Percentiles rank a stretch among this genome's conserved stretches.
These are phyloP conservation scores for Ceratobasidium sp. DNA, from an alignment of 1,284 basidiomycete species.

Conservation along the genomic window DNA sequence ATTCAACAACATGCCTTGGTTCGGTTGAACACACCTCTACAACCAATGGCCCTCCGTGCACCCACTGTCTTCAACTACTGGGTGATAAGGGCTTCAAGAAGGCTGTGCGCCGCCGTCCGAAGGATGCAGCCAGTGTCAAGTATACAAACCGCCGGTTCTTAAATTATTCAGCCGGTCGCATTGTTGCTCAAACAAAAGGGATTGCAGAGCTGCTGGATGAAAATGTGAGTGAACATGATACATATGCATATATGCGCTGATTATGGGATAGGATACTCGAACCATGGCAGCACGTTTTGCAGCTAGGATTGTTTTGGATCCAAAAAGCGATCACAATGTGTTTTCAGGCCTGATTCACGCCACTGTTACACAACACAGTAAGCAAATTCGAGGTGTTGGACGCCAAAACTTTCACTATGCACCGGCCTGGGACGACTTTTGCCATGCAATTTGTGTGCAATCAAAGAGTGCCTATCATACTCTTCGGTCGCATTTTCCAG, in stretches of 20 bases:
- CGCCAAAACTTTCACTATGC: background rate
- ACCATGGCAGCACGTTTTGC: background rate
- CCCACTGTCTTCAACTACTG: background rate
- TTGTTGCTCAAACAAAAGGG: background rate
- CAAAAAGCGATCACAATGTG: background rate
- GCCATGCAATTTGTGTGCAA: background rate
- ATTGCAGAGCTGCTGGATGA: background rate
- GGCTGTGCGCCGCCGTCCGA: background rate
- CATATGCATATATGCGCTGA: too few relatives aligned
- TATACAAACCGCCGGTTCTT: background rate
- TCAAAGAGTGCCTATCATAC: conserved; percentile 1
- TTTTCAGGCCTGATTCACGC: background rate
- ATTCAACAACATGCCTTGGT: background rate
- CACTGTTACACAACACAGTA: background rate
- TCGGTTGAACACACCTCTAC: background rate
- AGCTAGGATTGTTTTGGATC: background rate
- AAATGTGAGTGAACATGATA: conserved; percentile 8
- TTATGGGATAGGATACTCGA: background rate
- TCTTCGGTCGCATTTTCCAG: background rate
- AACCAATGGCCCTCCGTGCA: background rate
- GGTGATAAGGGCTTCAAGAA: background rate
- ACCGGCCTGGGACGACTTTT: background rate
- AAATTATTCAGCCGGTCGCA: background rate
- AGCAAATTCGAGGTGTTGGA: background rate
- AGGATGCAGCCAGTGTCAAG: background rate